Evolutionary conservation across 176 grass and related monocot genomes (phyloP), one percentile per base, ranked within the genome.

Genomic region (Avena insularis): DNA sequence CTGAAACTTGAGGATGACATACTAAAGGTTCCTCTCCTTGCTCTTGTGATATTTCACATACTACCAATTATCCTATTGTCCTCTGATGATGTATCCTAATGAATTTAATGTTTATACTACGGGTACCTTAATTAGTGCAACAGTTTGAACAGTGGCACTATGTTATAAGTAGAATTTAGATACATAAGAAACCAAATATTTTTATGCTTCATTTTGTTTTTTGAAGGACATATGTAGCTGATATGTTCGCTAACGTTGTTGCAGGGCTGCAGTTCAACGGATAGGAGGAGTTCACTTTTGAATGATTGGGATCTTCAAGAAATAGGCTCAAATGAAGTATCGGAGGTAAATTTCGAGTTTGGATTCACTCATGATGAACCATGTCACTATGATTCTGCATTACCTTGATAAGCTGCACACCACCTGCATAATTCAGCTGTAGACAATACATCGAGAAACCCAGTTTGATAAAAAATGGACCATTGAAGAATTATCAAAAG

Each of bases 251-350:
- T 82, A 82, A 78, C 83, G 62, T 74, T 55, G 27, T 12, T 83
- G 27, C 90, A 99, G 97, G 97, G 97, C 36, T 99, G 91, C 63
- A 93, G 75, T 83, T 96, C 97, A 85, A 91, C 82, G 71, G 97
- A 99, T 68, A 63, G 89, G 83, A 99, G 85, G 89, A 82, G 78
- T 23, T 96, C 90, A 38, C 89, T 94, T 79, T 63, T 95, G 75
- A 95, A 86, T 81, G 97, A 94, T 80, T 99, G 97, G 97, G 97
- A 99, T 88, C 90, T 99, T 91, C 97, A 96, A 81, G 97, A 99
- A 86, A 91, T 96, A 12, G 87, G 94, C 64, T 69, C 90, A 89
- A 99, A 81, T 87, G 97, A 99, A 93, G 90, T 88, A 85, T 89
- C 90, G 33, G 97, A 99, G 94, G 97, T 99, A 91, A 92, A 79